Percentiles rank a stretch among this genome's conserved stretches.
Conservation (phyloP, 176 grass and related monocot genomes). For the Chrysopogon serrulatus region DNA sequence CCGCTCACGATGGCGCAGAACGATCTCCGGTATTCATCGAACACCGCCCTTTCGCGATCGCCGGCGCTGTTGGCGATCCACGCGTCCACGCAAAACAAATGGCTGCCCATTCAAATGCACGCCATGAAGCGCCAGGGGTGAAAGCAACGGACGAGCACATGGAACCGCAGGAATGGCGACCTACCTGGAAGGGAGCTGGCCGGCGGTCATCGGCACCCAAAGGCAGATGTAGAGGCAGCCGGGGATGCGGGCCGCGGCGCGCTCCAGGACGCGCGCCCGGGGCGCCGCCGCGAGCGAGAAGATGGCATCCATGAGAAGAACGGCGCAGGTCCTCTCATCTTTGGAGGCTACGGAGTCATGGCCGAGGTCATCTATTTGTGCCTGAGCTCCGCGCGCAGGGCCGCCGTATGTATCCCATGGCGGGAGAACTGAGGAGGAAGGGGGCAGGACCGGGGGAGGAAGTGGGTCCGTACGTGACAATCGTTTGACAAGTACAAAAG, state of each 20-base stretch:
- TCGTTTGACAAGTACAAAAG: slow-evolving; percentile 27
- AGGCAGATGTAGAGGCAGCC: slow-evolving; percentile 46
- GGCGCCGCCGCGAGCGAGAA: slow-evolving; percentile 25
- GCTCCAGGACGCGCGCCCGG: slow-evolving; percentile 34
- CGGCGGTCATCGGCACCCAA: slow-evolving; percentile 35
- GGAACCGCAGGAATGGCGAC: not conserved
- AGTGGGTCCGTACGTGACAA: not conserved
- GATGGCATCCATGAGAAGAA: slow-evolving; percentile 26
- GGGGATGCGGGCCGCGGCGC: slow-evolving; percentile 39
- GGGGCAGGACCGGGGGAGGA: not conserved
- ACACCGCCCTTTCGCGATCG: slow-evolving; percentile 5
- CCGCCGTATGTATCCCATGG: not conserved
- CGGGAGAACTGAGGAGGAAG: not conserved
- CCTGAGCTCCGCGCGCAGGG: not conserved
- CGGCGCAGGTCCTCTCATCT: not conserved
- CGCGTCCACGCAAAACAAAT: slow-evolving; percentile 42
- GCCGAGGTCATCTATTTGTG: not conserved
- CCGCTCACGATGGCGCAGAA: slow-evolving; percentile 43
- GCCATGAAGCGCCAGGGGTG: not conserved
- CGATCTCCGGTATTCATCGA: slow-evolving; percentile 49
- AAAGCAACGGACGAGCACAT: not conserved
- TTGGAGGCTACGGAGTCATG: not conserved
- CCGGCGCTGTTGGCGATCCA: slow-evolving; percentile 25
- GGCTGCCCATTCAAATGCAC: not conserved
- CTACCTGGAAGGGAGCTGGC: not conserved